Evolutionary conservation across 805 yeast species (phyloP).

Genomic region (Yamadazyma nakazawae): DNA sequence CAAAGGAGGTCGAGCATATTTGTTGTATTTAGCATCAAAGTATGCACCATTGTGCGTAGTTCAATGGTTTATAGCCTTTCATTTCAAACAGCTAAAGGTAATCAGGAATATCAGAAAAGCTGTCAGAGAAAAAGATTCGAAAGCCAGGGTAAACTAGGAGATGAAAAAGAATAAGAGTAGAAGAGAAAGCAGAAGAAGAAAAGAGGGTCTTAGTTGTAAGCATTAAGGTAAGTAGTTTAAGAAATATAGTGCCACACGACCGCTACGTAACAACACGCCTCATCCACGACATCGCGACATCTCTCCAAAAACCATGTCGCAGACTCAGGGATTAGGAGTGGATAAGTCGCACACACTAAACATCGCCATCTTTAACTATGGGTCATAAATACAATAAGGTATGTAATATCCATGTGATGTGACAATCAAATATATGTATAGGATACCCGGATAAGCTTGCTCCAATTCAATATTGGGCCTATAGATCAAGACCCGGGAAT

Average conservation of each 20-base stretch:
- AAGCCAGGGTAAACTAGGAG: not conserved
- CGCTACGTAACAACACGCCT: too few relatives aligned
- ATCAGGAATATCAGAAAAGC: constrained; percentile 17
- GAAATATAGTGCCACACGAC: too few relatives aligned
- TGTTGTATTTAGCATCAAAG: constrained; percentile 16
- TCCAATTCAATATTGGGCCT: too few relatives aligned
- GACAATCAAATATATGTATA: too few relatives aligned
- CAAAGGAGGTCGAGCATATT: constrained; percentile 22
- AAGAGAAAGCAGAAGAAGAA: too few relatives aligned
- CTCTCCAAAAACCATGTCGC: not conserved
- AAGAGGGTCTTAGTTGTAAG: too few relatives aligned
- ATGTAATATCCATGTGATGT: not conserved
- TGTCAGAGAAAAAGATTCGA: not conserved
- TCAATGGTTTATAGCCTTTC: constrained; percentile 18
- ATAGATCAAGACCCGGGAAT: too few relatives aligned
- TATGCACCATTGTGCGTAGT: constrained; percentile 25
- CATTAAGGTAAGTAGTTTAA: too few relatives aligned
- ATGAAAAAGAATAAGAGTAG: too few relatives aligned
- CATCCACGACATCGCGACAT: too few relatives aligned
- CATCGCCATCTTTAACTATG: constrained; percentile 9
- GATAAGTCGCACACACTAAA: constrained; percentile 5
- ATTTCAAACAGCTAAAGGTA: constrained; percentile 26
- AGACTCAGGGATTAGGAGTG: not conserved
- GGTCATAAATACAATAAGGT: constrained; percentile 6
- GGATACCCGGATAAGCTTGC: too few relatives aligned